Base-by-base conservation (phyloP, 1,284 basidiomycete species). In the Leucoagaricus sp. region DNA sequence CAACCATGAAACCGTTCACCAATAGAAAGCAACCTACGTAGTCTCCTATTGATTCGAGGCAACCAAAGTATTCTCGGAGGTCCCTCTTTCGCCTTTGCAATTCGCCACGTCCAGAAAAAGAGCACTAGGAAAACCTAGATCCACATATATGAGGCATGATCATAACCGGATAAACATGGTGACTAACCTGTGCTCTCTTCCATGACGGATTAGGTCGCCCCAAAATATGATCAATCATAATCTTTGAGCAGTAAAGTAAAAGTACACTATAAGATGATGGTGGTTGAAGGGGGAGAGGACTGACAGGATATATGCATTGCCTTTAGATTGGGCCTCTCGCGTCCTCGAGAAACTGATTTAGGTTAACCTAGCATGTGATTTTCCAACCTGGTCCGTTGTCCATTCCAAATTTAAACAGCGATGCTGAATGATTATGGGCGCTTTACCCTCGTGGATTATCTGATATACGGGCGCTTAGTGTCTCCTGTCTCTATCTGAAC, bases 41-140 rank as follows among this genome's bases (percentile, higher is more conserved):
- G 76, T 4, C 68, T 63, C 63, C 77, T 77, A 66, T 92, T 93
- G 7, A 81, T 64, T 40, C 72, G 72, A 46, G 82, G 79, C 2
- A 93, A 67, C 81, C 83, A 85, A 26, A 89, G 65, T 21, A 92
- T 57, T 15, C 83, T 78, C 0, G 91, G 91, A 19, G 86, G 86
- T 12, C 76, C 76, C 6, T 86, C 80, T 63, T 87, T 86, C 4
- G 92, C 91, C 23, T 82, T 78, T 40, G 83, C 68, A 53, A 98
- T 85, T 31, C 90, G 75, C 84, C 89, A 94, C 53, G 89, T 65
- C 92, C 95, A 97, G 75, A 98, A 96, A 69, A 93, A 69, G 60
- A 97, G 82, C 64, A 96, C 90, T 45, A 96, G 79, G 68, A 94
- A 87, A 60, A 93, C 88, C 89, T 93, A 63, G 26, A 33, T 8